phyloP scores from a whole-genome alignment of 2,329 filamentous ascomycete genomes.

The Lasiodiplodia sp. region DNA sequence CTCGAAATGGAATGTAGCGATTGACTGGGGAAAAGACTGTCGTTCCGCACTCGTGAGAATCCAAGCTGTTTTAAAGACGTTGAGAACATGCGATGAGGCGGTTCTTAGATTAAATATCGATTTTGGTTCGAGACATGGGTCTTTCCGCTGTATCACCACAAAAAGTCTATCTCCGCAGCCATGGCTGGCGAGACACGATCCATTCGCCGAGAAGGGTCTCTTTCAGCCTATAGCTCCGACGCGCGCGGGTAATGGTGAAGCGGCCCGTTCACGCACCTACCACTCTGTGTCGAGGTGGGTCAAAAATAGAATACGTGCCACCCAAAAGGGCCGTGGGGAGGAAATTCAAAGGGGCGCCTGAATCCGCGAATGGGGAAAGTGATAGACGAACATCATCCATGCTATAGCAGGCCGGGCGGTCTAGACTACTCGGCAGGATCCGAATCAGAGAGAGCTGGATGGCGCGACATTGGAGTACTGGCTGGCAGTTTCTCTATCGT shows the following conservation, averaged over 20 bases:
- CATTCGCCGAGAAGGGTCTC: background rate
- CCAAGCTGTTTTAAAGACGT: background rate
- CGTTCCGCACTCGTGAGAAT: background rate
- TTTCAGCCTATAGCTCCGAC: slow-evolving; percentile 14
- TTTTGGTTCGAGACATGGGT: background rate
- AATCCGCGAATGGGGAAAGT: background rate
- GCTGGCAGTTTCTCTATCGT: background rate
- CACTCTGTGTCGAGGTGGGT: background rate
- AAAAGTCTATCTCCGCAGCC: background rate
- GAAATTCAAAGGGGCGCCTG: slow-evolving; percentile 20
- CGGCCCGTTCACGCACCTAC: slow-evolving; percentile 5
- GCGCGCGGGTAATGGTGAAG: slow-evolving; percentile 6
- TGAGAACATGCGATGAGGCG: background rate
- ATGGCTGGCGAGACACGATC: background rate
- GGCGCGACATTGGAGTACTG: background rate
- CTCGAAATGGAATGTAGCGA: background rate
- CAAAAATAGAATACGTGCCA: background rate
- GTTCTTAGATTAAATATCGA: background rate
- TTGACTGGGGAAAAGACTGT: background rate
- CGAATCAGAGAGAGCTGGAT: background rate
- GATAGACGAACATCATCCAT: slow-evolving; percentile 1
- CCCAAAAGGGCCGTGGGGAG: background rate
- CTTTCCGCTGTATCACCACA: background rate
- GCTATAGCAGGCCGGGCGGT: background rate
- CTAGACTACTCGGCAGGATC: background rate